phyloP scores from a whole-genome alignment of 768 basidiomycete genomes.

The Coprinopsis strossmayeri region DNA sequence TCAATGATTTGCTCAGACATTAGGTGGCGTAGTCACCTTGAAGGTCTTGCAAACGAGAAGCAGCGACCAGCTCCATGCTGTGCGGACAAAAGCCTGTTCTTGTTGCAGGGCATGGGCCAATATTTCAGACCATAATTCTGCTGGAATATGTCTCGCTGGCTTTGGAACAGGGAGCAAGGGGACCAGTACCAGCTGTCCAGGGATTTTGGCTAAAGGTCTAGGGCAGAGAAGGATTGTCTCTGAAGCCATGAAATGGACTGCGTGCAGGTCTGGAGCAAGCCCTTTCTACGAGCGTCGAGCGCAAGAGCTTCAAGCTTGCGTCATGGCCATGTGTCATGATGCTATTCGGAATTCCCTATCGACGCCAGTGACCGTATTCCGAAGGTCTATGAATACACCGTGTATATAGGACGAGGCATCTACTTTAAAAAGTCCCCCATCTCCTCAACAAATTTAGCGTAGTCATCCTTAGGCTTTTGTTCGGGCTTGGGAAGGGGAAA shows the following conservation, averaged over 20 bases:
- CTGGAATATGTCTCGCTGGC: slow-evolving; percentile 50
- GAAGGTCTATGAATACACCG: too few relatives aligned
- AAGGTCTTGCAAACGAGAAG: slow-evolving; percentile 40
- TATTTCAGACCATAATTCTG: slow-evolving; percentile 66
- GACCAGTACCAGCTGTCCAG: slow-evolving; percentile 58
- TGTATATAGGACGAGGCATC: too few relatives aligned
- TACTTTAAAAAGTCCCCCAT: slow-evolving; percentile 59
- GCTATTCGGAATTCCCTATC: too few relatives aligned
- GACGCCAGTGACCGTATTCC: too few relatives aligned
- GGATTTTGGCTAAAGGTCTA: slow-evolving; percentile 53
- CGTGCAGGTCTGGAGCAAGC: too few relatives aligned
- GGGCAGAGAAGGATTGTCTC: slow-evolving; percentile 50
- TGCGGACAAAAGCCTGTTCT: slow-evolving; percentile 15
- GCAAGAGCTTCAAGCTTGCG: too few relatives aligned
- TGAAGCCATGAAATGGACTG: not conserved
- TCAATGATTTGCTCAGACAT: too few relatives aligned
- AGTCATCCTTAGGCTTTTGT: slow-evolving; percentile 55
- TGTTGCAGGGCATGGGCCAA: slow-evolving; percentile 33
- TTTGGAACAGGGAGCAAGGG: slow-evolving; percentile 58
- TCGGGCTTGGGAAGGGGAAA: slow-evolving; percentile 28
- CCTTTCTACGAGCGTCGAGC: too few relatives aligned
- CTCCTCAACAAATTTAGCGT: slow-evolving; percentile 71
- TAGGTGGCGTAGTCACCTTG: too few relatives aligned
- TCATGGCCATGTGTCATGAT: too few relatives aligned
- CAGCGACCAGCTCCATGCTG: slow-evolving; percentile 26